Evolutionary conservation across 2,329 filamentous ascomycete genomes (phyloP), one percentile per base, ranked within the genome.

Genomic region (Pseudopithomyces chartarum): DNA sequence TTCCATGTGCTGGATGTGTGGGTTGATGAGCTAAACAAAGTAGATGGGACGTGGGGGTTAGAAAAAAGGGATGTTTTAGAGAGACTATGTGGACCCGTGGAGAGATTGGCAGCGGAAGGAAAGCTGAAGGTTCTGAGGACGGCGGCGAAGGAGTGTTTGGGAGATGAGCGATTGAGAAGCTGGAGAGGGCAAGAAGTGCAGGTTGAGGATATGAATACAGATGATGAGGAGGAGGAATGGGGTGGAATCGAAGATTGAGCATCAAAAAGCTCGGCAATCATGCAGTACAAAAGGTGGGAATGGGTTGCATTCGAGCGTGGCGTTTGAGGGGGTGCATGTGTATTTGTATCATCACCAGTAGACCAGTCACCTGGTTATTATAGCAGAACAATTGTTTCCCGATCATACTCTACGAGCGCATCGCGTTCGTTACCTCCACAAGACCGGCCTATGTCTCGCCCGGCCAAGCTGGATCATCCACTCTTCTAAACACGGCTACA

Each of bases 1-100:
- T 87, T 96, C 75, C 95, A 99, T 77, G 85, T 93, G 13, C 76
- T 96, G 61, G 95, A 99, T 79, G 84, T 98, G 52, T 98, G 90
- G 86, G 84, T 96, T 8, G 95, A 98, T 74, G 93, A 97, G 82
- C 76, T 93, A 67, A 90, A 93, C 76, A 88, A 87, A 70, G 85
- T 87, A 33, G 85, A 87, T 52, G 67, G 60, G 8, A 80, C 84
- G 34, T 72, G 75, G 49, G 65, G 71, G 56, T 68, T 75, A 52
- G 64, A 73, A 52, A 65, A 61, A 19, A 63, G 61, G 34, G 62
- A 65, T 45, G 73, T 70, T 38, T 66, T 89, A 22, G 78, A 82
- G 54, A 72, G 69, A 32, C 60, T 91, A 51, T 79, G 87, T 23
- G 74, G 75, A 58, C 79, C 88, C 33, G 79, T 91, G 32, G 81